Base-by-base conservation (phyloP, 257 asterid genomes). In the Echium plantagineum region DNA sequence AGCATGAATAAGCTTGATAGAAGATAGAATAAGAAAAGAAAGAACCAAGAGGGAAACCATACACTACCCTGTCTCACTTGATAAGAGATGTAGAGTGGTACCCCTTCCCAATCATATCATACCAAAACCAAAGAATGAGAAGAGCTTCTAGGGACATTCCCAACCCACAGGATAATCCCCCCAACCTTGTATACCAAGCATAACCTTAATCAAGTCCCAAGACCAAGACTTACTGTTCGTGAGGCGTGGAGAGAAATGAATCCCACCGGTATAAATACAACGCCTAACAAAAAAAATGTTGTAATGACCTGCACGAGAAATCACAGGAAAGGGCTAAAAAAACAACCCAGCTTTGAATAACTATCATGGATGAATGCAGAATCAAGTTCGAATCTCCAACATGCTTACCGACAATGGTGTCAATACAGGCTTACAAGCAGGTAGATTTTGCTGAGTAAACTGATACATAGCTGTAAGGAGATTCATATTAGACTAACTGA, bases 391-490 rank as follows among this genome's bases (percentile, higher is more conserved):
- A 63, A 24, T 57, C 57, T 48, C 47, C 59, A 60, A 48, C 32
- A 61, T 62, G 46, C 77, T 75, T 72, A 86, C 95, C 88, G 81
- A 80, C 26, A 76, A 65, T 30, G 95, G 94, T 9, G 95, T 80
- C 38, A 84, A 57, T 57, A 87, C 83, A 30, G 94, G 95, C 71
- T 82, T 84, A 77, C 95, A 84, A 57, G 95, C 88, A 19, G 95
- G 95, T 19, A 87, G 86, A 60, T 68, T 76, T 74, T 84, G 94
- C 63, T 84, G 95, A 26, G 82, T 87, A 64, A 87, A 87, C 74
- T 78, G 82, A 67, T 80, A 56, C 19, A 82, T 21, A 67, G 85
- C 95, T 84, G 85, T 79, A 69, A 70, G 48, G n/a, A 9, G 15
- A 66, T 49, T 51, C 38, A 63, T 24, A 64, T 55, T 9, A 64